Evolutionary conservation across 164 flowering plant species (phyloP), one percentile per base, ranked within the genome.

Genomic region (Stephania japonica): DNA sequence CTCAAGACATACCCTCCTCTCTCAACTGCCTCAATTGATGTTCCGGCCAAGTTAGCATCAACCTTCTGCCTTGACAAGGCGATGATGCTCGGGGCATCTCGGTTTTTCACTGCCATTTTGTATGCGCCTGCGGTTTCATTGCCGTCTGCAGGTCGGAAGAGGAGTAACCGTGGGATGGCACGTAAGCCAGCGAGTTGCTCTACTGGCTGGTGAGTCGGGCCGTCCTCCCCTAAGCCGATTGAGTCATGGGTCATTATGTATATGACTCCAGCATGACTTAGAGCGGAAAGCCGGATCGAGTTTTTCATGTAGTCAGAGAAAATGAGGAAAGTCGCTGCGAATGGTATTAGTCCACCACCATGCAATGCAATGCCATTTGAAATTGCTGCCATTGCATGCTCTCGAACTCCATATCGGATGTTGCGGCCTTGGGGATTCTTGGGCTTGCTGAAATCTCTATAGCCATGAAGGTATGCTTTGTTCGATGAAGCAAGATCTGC

Each of bases 131-230:
- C 88, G 7, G 87, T 86, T 69, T 90, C 95, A 21, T 81, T 87
- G 6, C 91, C 90, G 70, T 88, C 95, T 0, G 83, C 89, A 0
- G 90, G 92, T 7, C 95, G 79, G 70, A 88, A 75, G n/a, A 88
- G 73, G 12, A 85, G 84, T 19, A 86, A 25, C 11, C 72, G 75
- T 10, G 92, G 95, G 50, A 87, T 67, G 13, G 90, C 91, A 5
- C 92, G 78, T 12, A 87, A 70, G 42, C 91, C 77, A 0, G 89
- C 90, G 0, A 88, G 77, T 0, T 88, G 92, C 71, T 90, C 92
- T 2, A 90, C 77, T 0, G 94, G 95, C 68, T 88, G 95, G 63
- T 90, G 92, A 38, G 95, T 90, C 0, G 92, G 91, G 4, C 95
- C 91, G 65, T 90, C 92, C 63, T 90, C 92, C 0, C 92, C 92